These are phyloP conservation scores for Didymella keratinophila DNA, from an alignment of 2,329 filamentous ascomycete genomes.

Conservation along the genomic window DNA sequence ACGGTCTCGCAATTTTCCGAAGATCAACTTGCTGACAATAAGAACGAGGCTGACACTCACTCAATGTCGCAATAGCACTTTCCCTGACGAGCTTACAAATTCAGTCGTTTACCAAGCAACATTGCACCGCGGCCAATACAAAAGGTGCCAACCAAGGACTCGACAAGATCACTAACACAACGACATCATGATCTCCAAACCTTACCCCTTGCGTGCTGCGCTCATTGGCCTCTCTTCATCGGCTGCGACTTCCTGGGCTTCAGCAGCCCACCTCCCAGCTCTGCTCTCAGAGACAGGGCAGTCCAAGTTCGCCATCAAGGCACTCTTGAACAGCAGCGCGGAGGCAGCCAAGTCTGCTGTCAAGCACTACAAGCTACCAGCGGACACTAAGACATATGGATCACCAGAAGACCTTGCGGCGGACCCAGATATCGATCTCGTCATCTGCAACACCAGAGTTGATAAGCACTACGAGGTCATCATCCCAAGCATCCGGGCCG, in stretches of 20 bases:
- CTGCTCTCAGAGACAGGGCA: slow-evolving; percentile 55
- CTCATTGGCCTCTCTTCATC: slow-evolving; percentile 66
- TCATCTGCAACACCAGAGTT: slow-evolving; percentile 63
- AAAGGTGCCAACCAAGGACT: neutral
- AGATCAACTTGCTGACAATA: slow-evolving; percentile 4
- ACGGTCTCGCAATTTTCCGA: neutral
- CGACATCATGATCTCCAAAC: slow-evolving; percentile 2
- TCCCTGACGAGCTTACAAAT: slow-evolving; percentile 14
- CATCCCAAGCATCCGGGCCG: slow-evolving; percentile 59
- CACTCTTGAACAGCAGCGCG: slow-evolving; percentile 57
- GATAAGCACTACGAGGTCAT: slow-evolving; percentile 60
- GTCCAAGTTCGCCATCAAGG: slow-evolving; percentile 54
- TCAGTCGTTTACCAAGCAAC: slow-evolving; percentile 9
- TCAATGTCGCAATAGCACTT: slow-evolving; percentile 3
- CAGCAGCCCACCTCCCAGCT: slow-evolving; percentile 66
- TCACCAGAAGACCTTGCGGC: slow-evolving; percentile 53
- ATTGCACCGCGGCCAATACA: neutral
- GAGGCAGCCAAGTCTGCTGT: slow-evolving; percentile 54
- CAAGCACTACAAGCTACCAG: slow-evolving; percentile 47
- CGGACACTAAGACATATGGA: slow-evolving; percentile 55
- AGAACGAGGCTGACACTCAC: neutral
- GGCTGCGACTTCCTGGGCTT: slow-evolving; percentile 63
- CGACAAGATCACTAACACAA: neutral
- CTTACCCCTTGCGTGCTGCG: slow-evolving; percentile 7
- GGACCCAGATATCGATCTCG: slow-evolving; percentile 46